Percentiles rank a stretch among this genome's conserved stretches.
phyloP scores from a whole-genome alignment of 2,329 filamentous ascomycete genomes.

The Diaporthe aspalathi region DNA sequence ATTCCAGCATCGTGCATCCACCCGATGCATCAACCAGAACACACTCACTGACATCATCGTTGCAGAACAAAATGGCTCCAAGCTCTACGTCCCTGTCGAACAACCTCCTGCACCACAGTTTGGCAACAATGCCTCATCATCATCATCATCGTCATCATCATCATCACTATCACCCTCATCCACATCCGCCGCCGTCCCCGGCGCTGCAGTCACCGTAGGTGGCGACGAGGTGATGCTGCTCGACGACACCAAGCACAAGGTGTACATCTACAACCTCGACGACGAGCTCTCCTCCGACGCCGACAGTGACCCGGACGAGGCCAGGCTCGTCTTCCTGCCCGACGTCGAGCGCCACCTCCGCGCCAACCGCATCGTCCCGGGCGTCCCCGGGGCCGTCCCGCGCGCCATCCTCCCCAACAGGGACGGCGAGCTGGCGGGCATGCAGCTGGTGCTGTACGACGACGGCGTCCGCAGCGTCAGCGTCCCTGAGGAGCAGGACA shows the following conservation, averaged over 20 bases:
- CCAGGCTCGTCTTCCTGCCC: constrained; percentile 80
- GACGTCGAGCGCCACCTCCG: constrained; percentile 86
- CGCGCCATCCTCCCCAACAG: constrained; percentile 68
- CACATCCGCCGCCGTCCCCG: constrained; percentile 38
- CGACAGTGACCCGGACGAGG: constrained; percentile 66
- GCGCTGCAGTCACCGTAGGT: constrained; percentile 40
- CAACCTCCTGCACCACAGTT: constrained; percentile 47
- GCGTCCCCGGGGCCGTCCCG: constrained; percentile 65
- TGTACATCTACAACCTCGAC: constrained; percentile 93
- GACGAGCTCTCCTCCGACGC: constrained; percentile 76
- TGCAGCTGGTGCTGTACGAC: constrained; percentile 84
- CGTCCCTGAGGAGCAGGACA: constrained; percentile 79
- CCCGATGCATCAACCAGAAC: not conserved
- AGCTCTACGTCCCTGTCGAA: constrained; percentile 75
- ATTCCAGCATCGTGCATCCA: not conserved
- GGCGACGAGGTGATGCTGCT: constrained; percentile 85
- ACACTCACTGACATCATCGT: constrained; percentile 29
- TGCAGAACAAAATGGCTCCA: constrained; percentile 70
- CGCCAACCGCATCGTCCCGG: constrained; percentile 75
- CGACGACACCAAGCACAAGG: constrained; percentile 86
- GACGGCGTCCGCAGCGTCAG: constrained; percentile 80
- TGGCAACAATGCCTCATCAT: constrained; percentile 6
- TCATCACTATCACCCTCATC: no score
- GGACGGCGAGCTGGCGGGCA: constrained; percentile 66
- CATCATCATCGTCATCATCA: constrained; percentile 33